phyloP scores from a whole-genome alignment of 208 protist genomes.

The Trypanosomatidae sp. region DNA sequence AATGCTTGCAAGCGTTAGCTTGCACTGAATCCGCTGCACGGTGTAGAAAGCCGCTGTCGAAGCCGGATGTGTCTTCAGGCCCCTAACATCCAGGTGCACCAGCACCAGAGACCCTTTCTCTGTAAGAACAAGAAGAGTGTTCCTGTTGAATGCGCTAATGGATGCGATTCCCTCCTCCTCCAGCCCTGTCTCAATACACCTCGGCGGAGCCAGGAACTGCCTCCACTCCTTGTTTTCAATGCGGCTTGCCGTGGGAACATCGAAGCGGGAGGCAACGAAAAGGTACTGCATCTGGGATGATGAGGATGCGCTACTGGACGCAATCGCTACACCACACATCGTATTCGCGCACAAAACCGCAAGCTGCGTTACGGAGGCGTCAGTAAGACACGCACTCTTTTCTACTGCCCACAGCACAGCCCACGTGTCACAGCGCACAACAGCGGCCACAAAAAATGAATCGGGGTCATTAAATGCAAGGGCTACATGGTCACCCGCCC shows the following conservation, averaged over 20 bases:
- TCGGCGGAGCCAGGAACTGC: constrained; percentile 18
- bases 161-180: constrained; percentile 22
- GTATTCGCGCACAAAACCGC: constrained; percentile 21
- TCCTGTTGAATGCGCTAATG: constrained; percentile 20
- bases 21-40: constrained; percentile 6
- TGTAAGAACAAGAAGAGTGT: constrained; percentile 21
- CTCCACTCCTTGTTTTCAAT: constrained; percentile 31
- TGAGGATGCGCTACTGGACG: background rate
- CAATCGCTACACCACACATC: constrained; percentile 26
- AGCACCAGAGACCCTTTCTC: constrained; percentile 15
- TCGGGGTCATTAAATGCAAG: constrained; percentile 30
- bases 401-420: constrained; percentile 68
- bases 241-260: constrained; percentile 15
- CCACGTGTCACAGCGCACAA: constrained; percentile 86
- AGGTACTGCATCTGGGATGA: constrained; percentile 7
- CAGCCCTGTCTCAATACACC: constrained; percentile 16
- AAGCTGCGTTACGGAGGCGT: constrained; percentile 22
- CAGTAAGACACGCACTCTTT: constrained; percentile 20
- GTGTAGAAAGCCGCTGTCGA: background rate
- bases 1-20: background rate
- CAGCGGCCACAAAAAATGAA: constrained; percentile 45
- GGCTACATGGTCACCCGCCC: constrained; percentile 48
- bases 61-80: background rate
- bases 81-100: constrained; percentile 15
- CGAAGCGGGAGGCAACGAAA: constrained; percentile 35